Evolutionary conservation across 768 basidiomycete species (phyloP), one percentile per base, ranked within the genome.

Genomic region (Tricholoma matsutake): DNA sequence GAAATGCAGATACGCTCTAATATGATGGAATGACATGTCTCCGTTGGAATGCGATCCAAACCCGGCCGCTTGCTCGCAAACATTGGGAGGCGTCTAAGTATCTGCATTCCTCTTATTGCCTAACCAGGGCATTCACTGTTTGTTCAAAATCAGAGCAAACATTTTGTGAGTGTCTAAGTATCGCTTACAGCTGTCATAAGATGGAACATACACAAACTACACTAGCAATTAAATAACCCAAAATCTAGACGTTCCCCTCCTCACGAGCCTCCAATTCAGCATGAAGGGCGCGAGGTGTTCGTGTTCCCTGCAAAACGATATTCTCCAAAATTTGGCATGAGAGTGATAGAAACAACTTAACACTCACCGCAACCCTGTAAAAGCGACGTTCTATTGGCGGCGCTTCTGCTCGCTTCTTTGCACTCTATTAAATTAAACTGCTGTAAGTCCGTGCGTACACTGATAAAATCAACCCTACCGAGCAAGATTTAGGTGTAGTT

Each of bases 231-330:
- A 39, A 39, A 16, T 16, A 37, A 11, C 35, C 13, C 35, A n/a
- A 4, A 25, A 67, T 57, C 31, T 64, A 61, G 41, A 68, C 57
- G 29, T 59, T 59, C 59, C 70, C 68, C 49, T 70, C 70, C 22
- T 68, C 68, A 32, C 72, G 69, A 39, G 64, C 64, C 34, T 69
- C 68, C n/a, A 73, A 39, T 11, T 67, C 68, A 31, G 71, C 68
- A 45, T 71, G 72, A 37, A 73, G 65, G 49, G 76, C 75, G 22
- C 79, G 75, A 18, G 77, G 73, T 37, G 77, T 72, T 29, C 77
- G 77, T 28, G 78, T 72, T n/a, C 78, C 78, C 78, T 78, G 39
- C 31, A 55, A 54, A 31, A 51, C 22, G 22, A 25, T 20, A 14
- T 62, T n/a, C n/a, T 39, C 63, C 45, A 62, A 35, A 56, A 28